phyloP scores from a whole-genome alignment of 352 stramenopile genomes.

The Pythium apleroticum region DNA sequence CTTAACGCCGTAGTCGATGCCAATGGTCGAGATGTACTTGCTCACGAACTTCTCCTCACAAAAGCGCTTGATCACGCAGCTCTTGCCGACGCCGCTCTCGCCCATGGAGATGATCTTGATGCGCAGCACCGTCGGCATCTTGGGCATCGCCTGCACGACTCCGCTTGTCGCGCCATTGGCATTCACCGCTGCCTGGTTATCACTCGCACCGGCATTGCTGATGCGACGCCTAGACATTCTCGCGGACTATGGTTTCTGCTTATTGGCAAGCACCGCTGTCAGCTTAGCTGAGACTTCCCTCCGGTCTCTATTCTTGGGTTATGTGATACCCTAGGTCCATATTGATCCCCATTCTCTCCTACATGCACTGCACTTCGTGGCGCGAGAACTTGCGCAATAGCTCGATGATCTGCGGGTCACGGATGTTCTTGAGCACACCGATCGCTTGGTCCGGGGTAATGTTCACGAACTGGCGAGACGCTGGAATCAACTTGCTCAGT shows the following conservation, averaged over 20 bases:
- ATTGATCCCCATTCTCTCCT: slow-evolving; percentile 4
- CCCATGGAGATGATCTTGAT: slow-evolving; percentile 96
- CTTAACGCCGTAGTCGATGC: slow-evolving; percentile 96
- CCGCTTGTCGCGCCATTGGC: background rate
- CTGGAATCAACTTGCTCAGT: slow-evolving; percentile 28
- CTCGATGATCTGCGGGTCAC: slow-evolving; percentile 36
- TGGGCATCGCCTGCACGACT: slow-evolving; percentile 6
- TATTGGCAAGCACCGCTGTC: background rate
- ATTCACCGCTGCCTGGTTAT: slow-evolving; percentile 9
- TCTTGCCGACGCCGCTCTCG: slow-evolving; percentile 89
- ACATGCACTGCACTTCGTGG: slow-evolving; percentile 65
- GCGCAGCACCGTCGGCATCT: slow-evolving; percentile 49
- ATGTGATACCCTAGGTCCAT: background rate
- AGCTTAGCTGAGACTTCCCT: background rate
- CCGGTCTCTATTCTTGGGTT: background rate
- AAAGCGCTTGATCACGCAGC: slow-evolving; percentile 95
- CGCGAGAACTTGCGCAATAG: slow-evolving; percentile 50
- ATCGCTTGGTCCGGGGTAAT: slow-evolving; percentile 38
- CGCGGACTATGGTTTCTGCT: background rate
- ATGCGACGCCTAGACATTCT: slow-evolving; percentile 20
- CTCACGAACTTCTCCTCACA: slow-evolving; percentile 94
- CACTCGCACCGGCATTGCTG: slow-evolving; percentile 6
- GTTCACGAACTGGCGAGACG: slow-evolving; percentile 22
- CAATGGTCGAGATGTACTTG: slow-evolving; percentile 96
- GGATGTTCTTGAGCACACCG: slow-evolving; percentile 38